Conservation (phyloP, 2,329 filamentous ascomycete genomes). For the Didymosphaeria variabile region DNA sequence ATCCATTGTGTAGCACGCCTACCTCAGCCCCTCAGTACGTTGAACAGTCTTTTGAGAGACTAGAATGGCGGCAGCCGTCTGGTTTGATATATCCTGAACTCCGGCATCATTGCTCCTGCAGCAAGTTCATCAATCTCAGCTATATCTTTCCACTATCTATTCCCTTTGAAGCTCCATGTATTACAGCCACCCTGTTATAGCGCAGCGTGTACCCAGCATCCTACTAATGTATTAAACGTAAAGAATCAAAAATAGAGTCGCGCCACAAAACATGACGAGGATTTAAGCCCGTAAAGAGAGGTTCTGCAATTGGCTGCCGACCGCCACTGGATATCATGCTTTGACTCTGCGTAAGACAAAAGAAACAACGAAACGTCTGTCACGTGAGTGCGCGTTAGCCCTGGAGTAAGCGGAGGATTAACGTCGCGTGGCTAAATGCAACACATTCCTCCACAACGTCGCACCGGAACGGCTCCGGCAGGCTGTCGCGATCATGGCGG, state of each 20-base stretch:
- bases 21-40: not conserved
- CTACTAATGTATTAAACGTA: too few relatives aligned
- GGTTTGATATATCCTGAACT: too few relatives aligned
- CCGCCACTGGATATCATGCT: not conserved
- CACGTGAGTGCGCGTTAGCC: conserved; percentile 20
- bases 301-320: not conserved
- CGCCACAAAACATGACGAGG: too few relatives aligned
- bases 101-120: too few relatives aligned
- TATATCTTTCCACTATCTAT: too few relatives aligned
- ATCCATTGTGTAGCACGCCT: not conserved
- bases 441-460: conserved; percentile 12
- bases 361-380: not conserved
- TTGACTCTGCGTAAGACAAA: not conserved
- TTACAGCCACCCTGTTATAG: too few relatives aligned
- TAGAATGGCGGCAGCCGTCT: too few relatives aligned
- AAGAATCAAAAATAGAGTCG: too few relatives aligned
- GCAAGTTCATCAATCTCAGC: too few relatives aligned
- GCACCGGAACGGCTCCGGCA: conserved; percentile 18
- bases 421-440: conserved; percentile 14
- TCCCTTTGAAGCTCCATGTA: too few relatives aligned
- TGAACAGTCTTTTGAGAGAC: not conserved
- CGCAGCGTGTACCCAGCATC: too few relatives aligned
- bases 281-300: too few relatives aligned
- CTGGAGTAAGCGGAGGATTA: conserved; percentile 16
- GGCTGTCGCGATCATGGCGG: conserved; percentile 35